phyloP scores from a whole-genome alignment of 352 stramenopile species.

The Thalassiosira hispida region DNA sequence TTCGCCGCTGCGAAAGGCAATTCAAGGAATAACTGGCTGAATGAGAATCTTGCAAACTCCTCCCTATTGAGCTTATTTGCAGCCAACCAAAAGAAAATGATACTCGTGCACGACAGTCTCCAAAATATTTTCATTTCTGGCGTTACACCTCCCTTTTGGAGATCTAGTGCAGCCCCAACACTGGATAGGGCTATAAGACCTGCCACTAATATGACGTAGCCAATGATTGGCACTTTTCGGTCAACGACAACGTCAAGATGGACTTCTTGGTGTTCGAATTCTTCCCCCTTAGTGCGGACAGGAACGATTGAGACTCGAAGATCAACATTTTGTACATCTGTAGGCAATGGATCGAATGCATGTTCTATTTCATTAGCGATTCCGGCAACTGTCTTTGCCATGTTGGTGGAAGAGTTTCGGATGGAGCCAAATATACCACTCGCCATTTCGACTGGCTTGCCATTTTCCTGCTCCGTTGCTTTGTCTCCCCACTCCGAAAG shows the following conservation, averaged over 20 bases:
- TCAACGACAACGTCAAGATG: conserved; percentile 60
- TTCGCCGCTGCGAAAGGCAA: conserved; percentile 49
- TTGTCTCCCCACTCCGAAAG: conserved; percentile 20
- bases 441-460: background rate
- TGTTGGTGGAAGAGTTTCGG: background rate
- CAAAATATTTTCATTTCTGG: conserved; percentile 90
- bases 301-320: conserved; percentile 30
- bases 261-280: conserved; percentile 21
- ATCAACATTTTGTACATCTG: conserved; percentile 45
- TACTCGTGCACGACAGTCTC: conserved; percentile 79
- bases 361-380: conserved; percentile 19
- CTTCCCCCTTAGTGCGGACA: background rate
- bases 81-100: conserved; percentile 65
- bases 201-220: conserved; percentile 52
- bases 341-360: conserved; percentile 37
- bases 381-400: background rate
- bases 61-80: conserved; percentile 36
- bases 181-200: conserved; percentile 49
- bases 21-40: conserved; percentile 22
- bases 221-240: conserved; percentile 53
- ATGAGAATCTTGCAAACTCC: conserved; percentile 30
- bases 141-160: conserved; percentile 55
- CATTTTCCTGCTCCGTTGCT: background rate
- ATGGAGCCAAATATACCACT: conserved; percentile 3
- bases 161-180: conserved; percentile 46